Percentiles rank a stretch among this genome's conserved stretches.
Conservation (phyloP, 2,329 filamentous ascomycete species). For the Neospermospora avenae region DNA sequence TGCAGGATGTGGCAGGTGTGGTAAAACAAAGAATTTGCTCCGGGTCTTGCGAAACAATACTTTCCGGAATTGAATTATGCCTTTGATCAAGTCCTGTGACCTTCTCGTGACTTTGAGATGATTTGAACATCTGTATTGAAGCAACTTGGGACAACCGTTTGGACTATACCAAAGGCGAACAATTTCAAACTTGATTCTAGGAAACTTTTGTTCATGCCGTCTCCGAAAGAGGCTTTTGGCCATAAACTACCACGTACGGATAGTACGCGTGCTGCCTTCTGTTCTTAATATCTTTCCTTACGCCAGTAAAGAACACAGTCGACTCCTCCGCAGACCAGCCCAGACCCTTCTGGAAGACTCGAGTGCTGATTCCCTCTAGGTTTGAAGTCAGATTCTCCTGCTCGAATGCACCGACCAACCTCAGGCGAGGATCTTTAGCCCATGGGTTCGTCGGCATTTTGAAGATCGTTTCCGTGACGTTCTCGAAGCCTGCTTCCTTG, state of each 20-base stretch:
- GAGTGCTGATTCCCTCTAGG: neutral
- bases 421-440: neutral
- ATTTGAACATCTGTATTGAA: too few species aligned
- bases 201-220: neutral
- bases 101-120: too few species aligned
- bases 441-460: conserved; percentile 3
- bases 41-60: too few species aligned
- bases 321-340: neutral
- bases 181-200: too few species aligned
- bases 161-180: too few species aligned
- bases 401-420: conserved; percentile 2
- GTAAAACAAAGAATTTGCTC: too few species aligned
- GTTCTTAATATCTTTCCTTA: conserved; percentile 6
- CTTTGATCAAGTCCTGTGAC: too few species aligned
- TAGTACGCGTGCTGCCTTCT: conserved; percentile 1
- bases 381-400: conserved; percentile 2
- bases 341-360: neutral
- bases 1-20: too few species aligned
- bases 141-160: too few species aligned
- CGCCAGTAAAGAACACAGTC: conserved; percentile 1
- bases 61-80: too few species aligned
- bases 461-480: conserved; percentile 3
- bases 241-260: conserved; percentile 1
- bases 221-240: neutral
- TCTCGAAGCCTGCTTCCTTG: conserved; percentile 1